These are phyloP conservation scores for Podospora tetraspora DNA, from an alignment of 495 filamentous ascomycete genomes.

Conservation along the genomic window DNA sequence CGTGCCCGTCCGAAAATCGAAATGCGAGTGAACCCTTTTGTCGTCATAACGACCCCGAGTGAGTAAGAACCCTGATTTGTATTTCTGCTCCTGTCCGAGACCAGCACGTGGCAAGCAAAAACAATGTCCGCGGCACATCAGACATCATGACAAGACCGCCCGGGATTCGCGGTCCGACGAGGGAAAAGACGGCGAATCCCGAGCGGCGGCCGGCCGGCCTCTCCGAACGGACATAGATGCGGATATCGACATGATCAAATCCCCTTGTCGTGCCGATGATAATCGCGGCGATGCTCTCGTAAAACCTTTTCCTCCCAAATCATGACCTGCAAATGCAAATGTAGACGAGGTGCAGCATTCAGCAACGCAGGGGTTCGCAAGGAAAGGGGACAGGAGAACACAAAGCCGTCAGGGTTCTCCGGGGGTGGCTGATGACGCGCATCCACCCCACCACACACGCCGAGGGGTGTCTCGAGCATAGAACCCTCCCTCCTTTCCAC, in stretches of 20 bases:
- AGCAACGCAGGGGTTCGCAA: constrained; percentile 7
- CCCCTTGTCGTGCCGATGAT: background rate
- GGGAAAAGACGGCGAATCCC: background rate
- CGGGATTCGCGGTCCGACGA: background rate
- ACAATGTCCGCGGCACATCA: background rate
- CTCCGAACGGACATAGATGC: background rate
- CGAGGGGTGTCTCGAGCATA: background rate
- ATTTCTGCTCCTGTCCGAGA: background rate
- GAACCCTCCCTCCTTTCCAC: constrained; percentile 7
- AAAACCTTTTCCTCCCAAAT: background rate
- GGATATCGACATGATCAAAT: background rate
- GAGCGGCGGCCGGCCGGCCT: background rate
- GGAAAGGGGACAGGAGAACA: background rate
- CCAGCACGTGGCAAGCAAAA: background rate
- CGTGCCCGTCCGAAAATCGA: background rate
- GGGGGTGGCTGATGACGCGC: constrained; percentile 27
- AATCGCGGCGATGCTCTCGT: background rate
- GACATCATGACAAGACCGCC: background rate
- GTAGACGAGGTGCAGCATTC: background rate
- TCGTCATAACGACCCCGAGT: background rate
- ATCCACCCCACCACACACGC: constrained; percentile 1
- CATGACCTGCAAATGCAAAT: background rate
- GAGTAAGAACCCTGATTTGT: background rate
- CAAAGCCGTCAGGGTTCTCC: constrained; percentile 19
- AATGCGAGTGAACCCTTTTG: background rate